Conservation (phyloP, 805 yeast species). For the Lipomyces chichibuensis region DNA sequence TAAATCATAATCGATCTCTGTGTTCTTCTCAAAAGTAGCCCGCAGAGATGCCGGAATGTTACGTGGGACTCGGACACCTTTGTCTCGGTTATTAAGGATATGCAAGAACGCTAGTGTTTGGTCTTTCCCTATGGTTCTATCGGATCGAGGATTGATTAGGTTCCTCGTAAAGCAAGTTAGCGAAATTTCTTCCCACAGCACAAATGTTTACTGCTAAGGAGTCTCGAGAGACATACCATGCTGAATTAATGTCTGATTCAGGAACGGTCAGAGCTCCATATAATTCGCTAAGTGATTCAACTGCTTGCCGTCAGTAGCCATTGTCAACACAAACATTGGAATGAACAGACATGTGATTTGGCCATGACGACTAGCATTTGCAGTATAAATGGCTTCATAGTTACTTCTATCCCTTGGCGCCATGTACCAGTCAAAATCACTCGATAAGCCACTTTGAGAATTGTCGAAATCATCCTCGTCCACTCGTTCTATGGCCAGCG, state of each 20-base stretch:
- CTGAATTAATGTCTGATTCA: constrained; percentile 78
- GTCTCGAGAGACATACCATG: constrained; percentile 60
- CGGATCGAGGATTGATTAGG: constrained; percentile 85
- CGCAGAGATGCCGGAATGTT: constrained; percentile 92
- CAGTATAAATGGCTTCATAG: constrained; percentile 76
- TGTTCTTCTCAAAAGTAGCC: constrained; percentile 87
- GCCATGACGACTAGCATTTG: constrained; percentile 77
- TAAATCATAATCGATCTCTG: constrained; percentile 46
- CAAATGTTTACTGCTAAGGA: not conserved
- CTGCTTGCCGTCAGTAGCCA: constrained; percentile 9
- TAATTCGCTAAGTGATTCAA: constrained; percentile 68
- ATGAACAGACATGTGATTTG: constrained; percentile 58
- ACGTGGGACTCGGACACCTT: constrained; percentile 82
- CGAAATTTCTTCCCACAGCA: not conserved
- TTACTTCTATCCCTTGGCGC: constrained; percentile 81
- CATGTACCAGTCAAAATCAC: constrained; percentile 94
- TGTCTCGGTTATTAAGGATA: constrained; percentile 85
- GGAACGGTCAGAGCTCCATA: constrained; percentile 79
- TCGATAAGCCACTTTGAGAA: constrained; percentile 65
- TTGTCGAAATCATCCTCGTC: constrained; percentile 52
- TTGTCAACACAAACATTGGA: not conserved
- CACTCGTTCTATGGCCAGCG: constrained; percentile 24
- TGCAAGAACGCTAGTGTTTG: constrained; percentile 88
- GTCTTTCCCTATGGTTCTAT: constrained; percentile 88
- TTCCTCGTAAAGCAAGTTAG: constrained; percentile 46